Evolutionary conservation across 805 yeast genomes (phyloP), one percentile per base, ranked within the genome.

Genomic region (Cyberlindnera euphorbiiphila): DNA sequence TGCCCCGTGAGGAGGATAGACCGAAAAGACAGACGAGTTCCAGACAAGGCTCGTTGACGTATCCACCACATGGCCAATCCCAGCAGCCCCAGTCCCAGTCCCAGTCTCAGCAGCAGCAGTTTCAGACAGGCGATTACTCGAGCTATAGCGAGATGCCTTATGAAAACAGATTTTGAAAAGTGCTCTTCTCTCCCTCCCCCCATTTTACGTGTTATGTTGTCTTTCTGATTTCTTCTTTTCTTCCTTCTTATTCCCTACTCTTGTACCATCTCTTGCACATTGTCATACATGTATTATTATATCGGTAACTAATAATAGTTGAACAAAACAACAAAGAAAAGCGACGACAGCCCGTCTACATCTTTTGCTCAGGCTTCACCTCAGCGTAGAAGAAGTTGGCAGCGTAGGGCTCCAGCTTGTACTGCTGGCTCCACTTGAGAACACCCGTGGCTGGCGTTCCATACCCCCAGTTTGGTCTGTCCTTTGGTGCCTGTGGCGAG

Each of bases 341-440:
- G n/a, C n/a, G n/a, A n/a, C n/a, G n/a, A n/a, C n/a, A n/a, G n/a
- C n/a, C n/a, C n/a, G n/a, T n/a, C n/a, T n/a, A n/a, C n/a, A n/a
- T n/a, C n/a, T n/a, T n/a, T n/a, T n/a, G n/a, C n/a, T n/a, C n/a
- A n/a, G n/a, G n/a, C 37, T 51, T 67, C 51, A 75, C 68, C 65
- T 85, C 84, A n/a, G 95, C 93, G 53, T 71, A 75, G 67, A 86
- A 89, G 66, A 82, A 89, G 68, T 89, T 88, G 42, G 77, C 77
- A 11, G 86, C 88, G 42, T 81, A 71, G 36, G 87, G 78, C 46
- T 71, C 70, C 50, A 81, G 64, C n/a, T 74, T 74, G 54, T 80
- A 58, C 59, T 76, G 74, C 24, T 64, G 56, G 37, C 86, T 77
- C 83, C 86, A 89, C 51, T 81, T 84, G 42, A 75, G 69, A 12